These are phyloP conservation scores for Komagataella pseudopastoris DNA, from an alignment of 805 yeast species.

Conservation along the genomic window DNA sequence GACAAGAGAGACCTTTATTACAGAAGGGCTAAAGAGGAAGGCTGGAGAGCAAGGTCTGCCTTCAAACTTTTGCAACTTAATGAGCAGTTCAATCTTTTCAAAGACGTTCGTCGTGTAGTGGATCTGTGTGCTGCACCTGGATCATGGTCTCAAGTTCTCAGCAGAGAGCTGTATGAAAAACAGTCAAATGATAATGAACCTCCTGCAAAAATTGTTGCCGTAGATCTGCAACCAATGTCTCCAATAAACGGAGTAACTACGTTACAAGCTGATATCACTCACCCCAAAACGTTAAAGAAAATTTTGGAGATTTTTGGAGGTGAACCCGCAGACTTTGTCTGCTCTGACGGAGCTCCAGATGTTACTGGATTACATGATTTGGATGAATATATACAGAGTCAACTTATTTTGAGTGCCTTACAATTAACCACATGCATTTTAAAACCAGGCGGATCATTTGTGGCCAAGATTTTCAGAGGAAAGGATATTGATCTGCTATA, in stretches of 20 bases:
- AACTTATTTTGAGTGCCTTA: constrained; percentile 78
- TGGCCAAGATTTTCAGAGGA: constrained; percentile 94
- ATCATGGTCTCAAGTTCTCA: constrained; percentile 94
- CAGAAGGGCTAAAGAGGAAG: constrained; percentile 93
- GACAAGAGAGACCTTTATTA: constrained; percentile 90
- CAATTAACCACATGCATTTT: constrained; percentile 84
- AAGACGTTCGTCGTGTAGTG: constrained; percentile 70
- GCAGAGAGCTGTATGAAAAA: constrained; percentile 45
- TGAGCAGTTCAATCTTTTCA: constrained; percentile 76
- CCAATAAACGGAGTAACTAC: constrained; percentile 88
- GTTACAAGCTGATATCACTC: constrained; percentile 94
- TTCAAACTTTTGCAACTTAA: constrained; percentile 84
- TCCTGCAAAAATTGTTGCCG: constrained; percentile 66
- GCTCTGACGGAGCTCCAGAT: constrained; percentile 98
- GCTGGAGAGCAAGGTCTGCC: constrained; percentile 96
- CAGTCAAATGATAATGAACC: constrained; percentile 12
- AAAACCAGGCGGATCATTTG: constrained; percentile 84
- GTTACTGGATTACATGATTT: constrained; percentile 95
- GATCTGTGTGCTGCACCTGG: constrained; percentile 99
- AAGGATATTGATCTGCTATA: constrained; percentile 89
- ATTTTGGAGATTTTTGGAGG: constrained; percentile 81
- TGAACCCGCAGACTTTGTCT: constrained; percentile 87
- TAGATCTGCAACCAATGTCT: constrained; percentile 94
- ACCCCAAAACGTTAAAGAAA: constrained; percentile 71
- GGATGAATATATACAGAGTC: constrained; percentile 96